phyloP scores from a whole-genome alignment of 805 yeast species.

The Sungouiozyma intestinalis region DNA sequence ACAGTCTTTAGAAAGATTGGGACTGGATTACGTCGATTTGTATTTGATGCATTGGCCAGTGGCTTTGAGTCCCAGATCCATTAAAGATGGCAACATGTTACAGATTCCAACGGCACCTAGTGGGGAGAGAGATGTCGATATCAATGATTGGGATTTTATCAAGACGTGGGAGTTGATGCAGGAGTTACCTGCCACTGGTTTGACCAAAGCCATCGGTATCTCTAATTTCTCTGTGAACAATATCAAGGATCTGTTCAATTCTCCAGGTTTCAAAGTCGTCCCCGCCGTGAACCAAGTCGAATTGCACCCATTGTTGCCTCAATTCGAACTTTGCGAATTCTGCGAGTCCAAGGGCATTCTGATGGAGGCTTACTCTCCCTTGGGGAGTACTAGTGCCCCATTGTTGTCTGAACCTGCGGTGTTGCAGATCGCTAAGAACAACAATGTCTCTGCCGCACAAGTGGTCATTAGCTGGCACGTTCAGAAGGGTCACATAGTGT shows the following conservation, averaged over 20 bases:
- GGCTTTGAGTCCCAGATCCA: conserved; percentile 35
- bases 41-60: conserved; percentile 81
- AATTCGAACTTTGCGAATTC: conserved; percentile 44
- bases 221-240: conserved; percentile 56
- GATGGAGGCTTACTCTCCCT: conserved; percentile 70
- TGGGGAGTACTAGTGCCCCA: conserved; percentile 53
- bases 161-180: conserved; percentile 60
- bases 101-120: conserved; percentile 30
- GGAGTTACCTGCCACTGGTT: conserved; percentile 39
- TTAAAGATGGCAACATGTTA: conserved; percentile 27
- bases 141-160: conserved; percentile 33
- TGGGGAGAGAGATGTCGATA: conserved; percentile 32
- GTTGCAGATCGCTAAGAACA: conserved; percentile 34
- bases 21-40: conserved; percentile 67
- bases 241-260: conserved; percentile 39
- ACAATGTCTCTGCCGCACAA: conserved; percentile 36
- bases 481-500: conserved; percentile 43
- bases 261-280: conserved; percentile 38
- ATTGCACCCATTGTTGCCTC: conserved; percentile 64
- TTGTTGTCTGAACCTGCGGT: conserved; percentile 37
- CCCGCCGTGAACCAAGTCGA: conserved; percentile 75
- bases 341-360: conserved; percentile 42
- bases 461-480: conserved; percentile 50
- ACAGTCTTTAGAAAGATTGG: conserved; percentile 49
- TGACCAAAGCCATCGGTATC: conserved; percentile 62